Base-by-base conservation (phyloP, 2,329 filamentous ascomycete species). In the Ophiostoma montium region DNA sequence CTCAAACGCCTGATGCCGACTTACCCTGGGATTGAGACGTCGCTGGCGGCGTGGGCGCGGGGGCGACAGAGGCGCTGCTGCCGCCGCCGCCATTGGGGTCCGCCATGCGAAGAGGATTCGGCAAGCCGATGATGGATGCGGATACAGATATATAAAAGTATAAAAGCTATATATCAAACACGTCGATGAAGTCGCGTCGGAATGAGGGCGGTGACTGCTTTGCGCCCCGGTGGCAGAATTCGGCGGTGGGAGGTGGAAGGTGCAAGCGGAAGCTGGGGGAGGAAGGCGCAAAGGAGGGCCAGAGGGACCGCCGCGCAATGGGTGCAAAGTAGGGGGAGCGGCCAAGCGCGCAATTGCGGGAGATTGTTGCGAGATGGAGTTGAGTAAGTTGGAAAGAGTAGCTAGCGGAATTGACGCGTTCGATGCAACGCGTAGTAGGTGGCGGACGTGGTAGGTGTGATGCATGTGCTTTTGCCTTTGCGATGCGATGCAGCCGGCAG, bases 1-100 rank as follows among this genome's bases (percentile, higher is more conserved):
- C n/a, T n/a, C n/a, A n/a, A n/a, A n/a, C n/a, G n/a, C n/a, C n/a
- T 27, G 23, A 5, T 8, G 23, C 8, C 23, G 23, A 42, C 39
- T 16, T 30, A 42, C 39, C 39, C 15, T 21, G 39, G 15, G 38
- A 19, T 23, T 42, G 38, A 19, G 46, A 30, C 15, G 46, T 10
- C 27, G 47, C 47, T 21, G 35, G 35, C 42, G 43, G 50, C 3
- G 31, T 21, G 31, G 46, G 31, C 32, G 47, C 45, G 30, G 48
- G 21, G 38, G 36, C 42, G 32, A 43, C 50, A 42, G 50, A 35
- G 9, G 23, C 27, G 47, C 47, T 38, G 36, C 43, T 47, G 47
- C 50, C 50, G 33, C 43, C 50, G 47, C 50, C 50, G 33, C 50
- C 47, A 33, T 32, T 47, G 27, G 33, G 50, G 46, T 49, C 50